Percentiles rank a stretch among this genome's conserved stretches.
Evolutionary conservation across 371 early-diverging fungal genomes (phyloP).

Genomic region (Apophysomyces variabilis): DNA sequence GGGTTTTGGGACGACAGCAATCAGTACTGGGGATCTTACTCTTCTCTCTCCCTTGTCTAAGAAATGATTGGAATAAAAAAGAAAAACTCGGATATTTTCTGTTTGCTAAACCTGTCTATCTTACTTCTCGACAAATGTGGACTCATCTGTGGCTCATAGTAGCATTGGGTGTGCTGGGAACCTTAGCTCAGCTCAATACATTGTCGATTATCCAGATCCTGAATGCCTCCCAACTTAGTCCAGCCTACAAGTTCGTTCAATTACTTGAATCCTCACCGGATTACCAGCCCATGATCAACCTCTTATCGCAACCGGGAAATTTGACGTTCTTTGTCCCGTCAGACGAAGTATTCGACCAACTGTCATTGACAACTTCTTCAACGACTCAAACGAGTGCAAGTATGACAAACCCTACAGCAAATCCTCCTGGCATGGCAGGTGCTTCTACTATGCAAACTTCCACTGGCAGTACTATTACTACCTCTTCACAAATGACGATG

Average conservation of each 20-base stretch:
- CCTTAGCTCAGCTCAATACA: constrained; percentile 18
- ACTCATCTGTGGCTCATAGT: neutral
- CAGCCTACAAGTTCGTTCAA: constrained; percentile 31
- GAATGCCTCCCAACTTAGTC: constrained; percentile 35
- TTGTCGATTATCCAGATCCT: constrained; percentile 30
- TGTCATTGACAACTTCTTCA: neutral
- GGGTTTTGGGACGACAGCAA: neutral
- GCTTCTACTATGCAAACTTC: neutral
- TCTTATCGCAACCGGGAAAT: constrained; percentile 34
- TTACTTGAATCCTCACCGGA: constrained; percentile 33
- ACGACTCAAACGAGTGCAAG: neutral
- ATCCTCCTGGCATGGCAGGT: neutral
- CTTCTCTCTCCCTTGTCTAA: constrained; percentile 1
- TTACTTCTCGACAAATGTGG: neutral
- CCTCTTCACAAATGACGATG: neutral
- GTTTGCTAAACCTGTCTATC: neutral
- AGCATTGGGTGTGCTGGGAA: neutral
- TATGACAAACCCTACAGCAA: neutral
- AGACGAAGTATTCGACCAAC: constrained; percentile 8
- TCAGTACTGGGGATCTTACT: neutral
- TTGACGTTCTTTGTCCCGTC: constrained; percentile 42
- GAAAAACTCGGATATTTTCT: neutral
- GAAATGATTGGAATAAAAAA: neutral
- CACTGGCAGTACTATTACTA: neutral
- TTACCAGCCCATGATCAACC: constrained; percentile 30